Evolutionary conservation across 2,329 filamentous ascomycete genomes (phyloP).

Genomic region (Paraconiothyrium sp.): DNA sequence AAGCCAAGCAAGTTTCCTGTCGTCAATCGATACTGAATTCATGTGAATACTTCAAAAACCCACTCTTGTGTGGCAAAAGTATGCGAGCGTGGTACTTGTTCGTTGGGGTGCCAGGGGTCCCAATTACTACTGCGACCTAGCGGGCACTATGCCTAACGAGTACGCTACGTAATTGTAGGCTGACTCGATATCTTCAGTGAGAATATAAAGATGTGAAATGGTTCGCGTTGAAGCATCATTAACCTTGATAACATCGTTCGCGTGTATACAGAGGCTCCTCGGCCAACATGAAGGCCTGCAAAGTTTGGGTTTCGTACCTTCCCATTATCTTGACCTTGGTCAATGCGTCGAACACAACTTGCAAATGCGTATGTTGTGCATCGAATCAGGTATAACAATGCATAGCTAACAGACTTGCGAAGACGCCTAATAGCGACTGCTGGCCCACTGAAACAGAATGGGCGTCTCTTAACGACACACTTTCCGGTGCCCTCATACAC

Average conservation of each 20-base stretch:
- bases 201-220: neutral
- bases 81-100: too few relatives aligned
- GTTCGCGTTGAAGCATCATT: neutral
- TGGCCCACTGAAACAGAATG: conserved; percentile 36
- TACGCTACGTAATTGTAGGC: conserved; percentile 1
- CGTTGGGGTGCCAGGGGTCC: too few relatives aligned
- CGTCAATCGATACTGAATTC: too few relatives aligned
- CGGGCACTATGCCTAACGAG: too few relatives aligned
- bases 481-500: conserved; percentile 32
- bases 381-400: too few relatives aligned
- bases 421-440: conserved; percentile 30
- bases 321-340: conserved; percentile 2
- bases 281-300: conserved; percentile 4
- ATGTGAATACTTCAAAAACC: too few relatives aligned
- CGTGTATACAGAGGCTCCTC: neutral
- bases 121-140: too few relatives aligned
- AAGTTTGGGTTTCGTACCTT: conserved; percentile 13
- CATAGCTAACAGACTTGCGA: neutral
- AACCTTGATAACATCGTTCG: neutral
- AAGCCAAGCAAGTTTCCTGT: too few relatives aligned
- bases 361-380: conserved; percentile 33
- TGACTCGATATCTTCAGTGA: neutral
- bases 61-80: too few relatives aligned
- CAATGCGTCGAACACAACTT: conserved; percentile 12
- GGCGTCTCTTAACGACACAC: conserved; percentile 29